Conservation (phyloP, 768 basidiomycete species). For the Cystofilobasidium ferigula region DNA sequence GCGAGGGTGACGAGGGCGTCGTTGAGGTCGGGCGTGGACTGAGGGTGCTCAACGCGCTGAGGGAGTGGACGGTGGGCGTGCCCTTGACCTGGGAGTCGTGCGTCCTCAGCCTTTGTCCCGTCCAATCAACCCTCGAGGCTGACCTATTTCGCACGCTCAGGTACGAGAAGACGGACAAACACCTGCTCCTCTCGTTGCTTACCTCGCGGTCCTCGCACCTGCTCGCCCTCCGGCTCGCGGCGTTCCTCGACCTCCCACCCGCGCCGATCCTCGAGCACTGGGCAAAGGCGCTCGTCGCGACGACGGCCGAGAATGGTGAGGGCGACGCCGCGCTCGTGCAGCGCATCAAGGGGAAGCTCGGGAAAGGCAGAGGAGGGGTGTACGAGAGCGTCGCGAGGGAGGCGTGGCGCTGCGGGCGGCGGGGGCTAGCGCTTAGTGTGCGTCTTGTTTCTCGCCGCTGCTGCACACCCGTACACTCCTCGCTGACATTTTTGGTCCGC, state of each 20-base stretch:
- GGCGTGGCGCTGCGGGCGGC: slow-evolving; percentile 80
- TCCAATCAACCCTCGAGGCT: neutral
- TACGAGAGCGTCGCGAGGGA: slow-evolving; percentile 90
- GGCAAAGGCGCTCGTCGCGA: slow-evolving; percentile 80
- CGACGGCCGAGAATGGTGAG: slow-evolving; percentile 45
- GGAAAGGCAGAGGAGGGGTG: slow-evolving; percentile 49
- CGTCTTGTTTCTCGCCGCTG: slow-evolving; percentile 8
- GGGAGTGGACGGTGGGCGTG: slow-evolving; percentile 83
- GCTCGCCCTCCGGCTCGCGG: slow-evolving; percentile 79
- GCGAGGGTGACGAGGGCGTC: slow-evolving; percentile 57
- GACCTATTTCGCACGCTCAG: slow-evolving; percentile 40
- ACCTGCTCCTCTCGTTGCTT: slow-evolving; percentile 67
- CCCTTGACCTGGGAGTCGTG: slow-evolving; percentile 86
- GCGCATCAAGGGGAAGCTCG: slow-evolving; percentile 77
- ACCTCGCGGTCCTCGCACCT: slow-evolving; percentile 81
- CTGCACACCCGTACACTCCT: too few species aligned
- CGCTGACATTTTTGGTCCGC: neutral
- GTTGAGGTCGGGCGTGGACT: slow-evolving; percentile 83
- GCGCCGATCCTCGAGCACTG: slow-evolving; percentile 86
- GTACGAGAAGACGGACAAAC: slow-evolving; percentile 68
- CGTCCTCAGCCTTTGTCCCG: slow-evolving; percentile 31
- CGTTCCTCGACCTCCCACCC: slow-evolving; percentile 68
- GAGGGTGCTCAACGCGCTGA: slow-evolving; percentile 85
- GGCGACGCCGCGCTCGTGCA: slow-evolving; percentile 55
- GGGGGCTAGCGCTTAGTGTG: slow-evolving; percentile 73